Evolutionary conservation across 192 early-diverging fungal species (phyloP), one percentile per base, ranked within the genome.

Genomic region (Gigaspora rosea): DNA sequence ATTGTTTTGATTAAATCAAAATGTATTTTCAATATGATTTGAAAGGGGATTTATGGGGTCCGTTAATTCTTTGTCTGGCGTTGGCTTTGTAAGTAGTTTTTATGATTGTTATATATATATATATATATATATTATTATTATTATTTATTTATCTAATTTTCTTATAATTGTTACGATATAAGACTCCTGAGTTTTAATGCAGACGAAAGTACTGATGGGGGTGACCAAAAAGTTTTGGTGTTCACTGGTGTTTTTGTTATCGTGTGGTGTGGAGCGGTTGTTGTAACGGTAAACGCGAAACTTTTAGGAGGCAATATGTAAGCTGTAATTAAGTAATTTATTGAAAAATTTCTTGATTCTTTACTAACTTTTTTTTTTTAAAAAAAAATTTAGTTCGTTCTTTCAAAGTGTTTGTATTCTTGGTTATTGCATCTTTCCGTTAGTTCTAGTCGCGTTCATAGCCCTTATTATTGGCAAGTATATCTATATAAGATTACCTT

Each of bases 331-430:
- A 22, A n/a, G 12, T 67, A 27, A 15, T 48, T 22, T 35, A 13
- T 22, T 9, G 15, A 22, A 15, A 8, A 20, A 16, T 50, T 33
- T 15, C 35, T 6, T 16, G 48, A 10, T 9, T 18, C 18, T 8
- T 70, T 70, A 27, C 32, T 70, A 32, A 36, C 15, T 32, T 70
- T 70, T 49, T 16, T 33, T 36, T 5, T 7, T 33, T 35, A 35
- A 9, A 46, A 4, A 8, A 18, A 54, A 11, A 16, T 59, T 35
- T 81, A 95, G 93, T 10, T 99, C 97, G 12, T 97, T 99, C 79
- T 97, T 97, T 82, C 97, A 99, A 78, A 93, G 91, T 77, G 95
- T 99, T 8, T 99, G 97, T 83, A 93, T 96, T 13, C 86, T 99
- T 66, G 96, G 96, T 10, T 99, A 99, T 85, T 99, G 97, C 81